These are phyloP conservation scores for Teunomyces barrocoloradensis DNA, from an alignment of 805 yeast genomes.

Conservation along the genomic window DNA sequence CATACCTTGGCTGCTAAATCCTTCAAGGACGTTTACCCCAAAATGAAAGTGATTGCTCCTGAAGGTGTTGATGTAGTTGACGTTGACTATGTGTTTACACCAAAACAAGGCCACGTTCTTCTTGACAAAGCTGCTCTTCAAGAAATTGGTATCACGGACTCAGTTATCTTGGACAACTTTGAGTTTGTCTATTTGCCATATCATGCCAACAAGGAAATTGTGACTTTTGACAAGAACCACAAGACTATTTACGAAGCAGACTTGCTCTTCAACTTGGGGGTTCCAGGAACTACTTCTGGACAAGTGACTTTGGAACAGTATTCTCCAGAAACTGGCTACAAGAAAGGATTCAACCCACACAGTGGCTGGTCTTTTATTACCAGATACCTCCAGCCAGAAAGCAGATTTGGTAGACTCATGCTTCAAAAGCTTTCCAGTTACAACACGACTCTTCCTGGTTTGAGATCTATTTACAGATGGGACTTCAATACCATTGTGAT, in stretches of 20 bases:
- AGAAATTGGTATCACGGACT: slow-evolving; percentile 35
- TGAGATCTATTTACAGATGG: slow-evolving; percentile 20
- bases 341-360: slow-evolving; percentile 40
- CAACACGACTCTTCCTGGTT: slow-evolving; percentile 17
- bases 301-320: slow-evolving; percentile 38
- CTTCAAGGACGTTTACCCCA: slow-evolving; percentile 50
- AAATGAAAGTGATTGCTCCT: slow-evolving; percentile 53
- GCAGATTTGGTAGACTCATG: slow-evolving; percentile 32
- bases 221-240: slow-evolving; percentile 45
- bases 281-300: slow-evolving; percentile 25
- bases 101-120: slow-evolving; percentile 32
- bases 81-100: slow-evolving; percentile 41
- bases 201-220: slow-evolving; percentile 59
- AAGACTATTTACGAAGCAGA: slow-evolving; percentile 59
- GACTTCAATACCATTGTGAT: slow-evolving; percentile 24
- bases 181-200: slow-evolving; percentile 57
- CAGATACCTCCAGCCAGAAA: slow-evolving; percentile 40
- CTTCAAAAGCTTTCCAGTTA: slow-evolving; percentile 19
- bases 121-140: slow-evolving; percentile 21
- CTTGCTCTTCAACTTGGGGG: slow-evolving; percentile 56
- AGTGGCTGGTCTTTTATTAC: slow-evolving; percentile 43
- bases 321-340: slow-evolving; percentile 45
- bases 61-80: slow-evolving; percentile 31
- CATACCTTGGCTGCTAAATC: slow-evolving; percentile 63
- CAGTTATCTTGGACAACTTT: slow-evolving; percentile 39